Conservation (phyloP, 306 rosid species). For the Castanopsis chinensis region DNA sequence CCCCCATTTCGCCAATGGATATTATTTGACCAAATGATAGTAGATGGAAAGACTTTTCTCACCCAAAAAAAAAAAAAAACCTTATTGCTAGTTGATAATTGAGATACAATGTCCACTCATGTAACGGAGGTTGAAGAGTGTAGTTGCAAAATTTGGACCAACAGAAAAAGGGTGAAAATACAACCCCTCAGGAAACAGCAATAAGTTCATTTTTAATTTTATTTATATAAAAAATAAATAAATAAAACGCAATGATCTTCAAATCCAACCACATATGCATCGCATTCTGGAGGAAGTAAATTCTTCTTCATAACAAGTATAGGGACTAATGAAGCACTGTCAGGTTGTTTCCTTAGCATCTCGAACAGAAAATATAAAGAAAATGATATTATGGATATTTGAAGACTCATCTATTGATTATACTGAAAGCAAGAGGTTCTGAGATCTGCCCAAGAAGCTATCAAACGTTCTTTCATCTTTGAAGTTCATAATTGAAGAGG, state of each 20-base stretch:
- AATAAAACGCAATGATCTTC: neutral
- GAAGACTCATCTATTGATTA: neutral
- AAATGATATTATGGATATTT: neutral
- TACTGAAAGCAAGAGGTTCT: neutral
- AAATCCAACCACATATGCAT: neutral
- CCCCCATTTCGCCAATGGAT: neutral
- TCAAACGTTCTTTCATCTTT: constrained; percentile 5
- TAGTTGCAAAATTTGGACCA: too few relatives aligned
- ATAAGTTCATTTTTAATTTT: too few relatives aligned
- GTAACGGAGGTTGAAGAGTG: too few relatives aligned
- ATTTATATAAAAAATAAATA: too few relatives aligned
- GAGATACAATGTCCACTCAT: neutral
- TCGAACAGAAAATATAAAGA: neutral
- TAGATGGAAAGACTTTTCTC: neutral
- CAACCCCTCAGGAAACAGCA: too few relatives aligned
- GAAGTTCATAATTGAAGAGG: neutral
- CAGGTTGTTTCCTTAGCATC: neutral
- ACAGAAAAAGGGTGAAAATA: too few relatives aligned
- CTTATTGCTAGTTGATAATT: neutral
- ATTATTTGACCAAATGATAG: neutral
- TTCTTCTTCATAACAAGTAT: neutral
- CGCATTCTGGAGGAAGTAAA: neutral
- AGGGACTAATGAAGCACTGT: neutral
- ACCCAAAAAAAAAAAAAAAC: neutral
- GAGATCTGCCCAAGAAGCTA: constrained; percentile 11